Conservation (phyloP, 208 protist species). For the Leishmania lainsoni region DNA sequence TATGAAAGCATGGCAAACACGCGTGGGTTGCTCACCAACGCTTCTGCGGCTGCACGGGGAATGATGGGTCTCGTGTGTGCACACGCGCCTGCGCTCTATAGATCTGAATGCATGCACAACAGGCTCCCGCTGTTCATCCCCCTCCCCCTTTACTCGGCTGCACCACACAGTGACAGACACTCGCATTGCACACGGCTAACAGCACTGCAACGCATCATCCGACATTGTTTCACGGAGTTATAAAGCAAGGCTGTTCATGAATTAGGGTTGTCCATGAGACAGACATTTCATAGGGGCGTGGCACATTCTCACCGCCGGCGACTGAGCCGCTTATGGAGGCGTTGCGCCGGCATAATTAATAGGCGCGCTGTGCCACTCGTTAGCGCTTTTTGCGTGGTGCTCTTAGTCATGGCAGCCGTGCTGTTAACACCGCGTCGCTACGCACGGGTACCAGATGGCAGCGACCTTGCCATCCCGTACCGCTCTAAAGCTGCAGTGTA, state of each 20-base stretch:
- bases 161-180: neutral
- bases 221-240: no score
- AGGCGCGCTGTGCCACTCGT: neutral
- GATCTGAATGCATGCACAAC: neutral
- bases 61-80: neutral
- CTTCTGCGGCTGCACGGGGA: neutral
- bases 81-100: neutral
- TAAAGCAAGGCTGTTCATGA: no score
- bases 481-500: conserved; percentile 9
- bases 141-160: neutral
- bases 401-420: neutral
- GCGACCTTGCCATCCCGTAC: conserved; percentile 14
- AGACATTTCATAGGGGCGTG: neutral
- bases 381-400: neutral
- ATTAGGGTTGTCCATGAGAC: neutral
- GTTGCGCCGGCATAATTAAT: neutral
- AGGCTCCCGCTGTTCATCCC: neutral
- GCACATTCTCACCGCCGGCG: neutral
- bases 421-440: neutral
- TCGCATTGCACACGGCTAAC: neutral
- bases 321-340: neutral
- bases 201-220: neutral
- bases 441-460: conserved; percentile 13
- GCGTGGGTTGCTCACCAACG: neutral
- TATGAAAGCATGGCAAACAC: neutral